Evolutionary conservation across 441 rosid species (phyloP).

Genomic region (Populus hybrid): DNA sequence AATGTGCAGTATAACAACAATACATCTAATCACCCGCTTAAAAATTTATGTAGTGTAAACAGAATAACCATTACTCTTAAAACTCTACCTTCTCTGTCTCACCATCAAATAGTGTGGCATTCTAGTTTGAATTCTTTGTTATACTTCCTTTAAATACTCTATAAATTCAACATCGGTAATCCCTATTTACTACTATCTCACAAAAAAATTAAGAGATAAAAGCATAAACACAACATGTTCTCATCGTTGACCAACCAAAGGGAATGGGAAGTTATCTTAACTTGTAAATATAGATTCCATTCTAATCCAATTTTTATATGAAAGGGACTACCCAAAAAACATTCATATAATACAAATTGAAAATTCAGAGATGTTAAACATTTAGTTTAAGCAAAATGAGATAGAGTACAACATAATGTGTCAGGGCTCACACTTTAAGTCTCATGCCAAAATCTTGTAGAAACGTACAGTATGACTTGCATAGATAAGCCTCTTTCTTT

Average conservation of each 20-base stretch:
- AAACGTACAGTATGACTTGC: constrained; percentile 88
- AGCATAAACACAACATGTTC: not conserved
- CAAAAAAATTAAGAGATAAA: not conserved
- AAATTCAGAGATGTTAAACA: not conserved
- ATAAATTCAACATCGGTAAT: not conserved
- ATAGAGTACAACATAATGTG: not conserved
- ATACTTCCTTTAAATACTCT: not conserved
- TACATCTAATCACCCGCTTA: not conserved
- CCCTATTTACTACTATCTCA: not conserved
- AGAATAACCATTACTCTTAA: not conserved
- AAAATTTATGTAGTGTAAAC: not conserved
- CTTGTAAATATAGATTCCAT: not conserved
- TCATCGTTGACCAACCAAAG: not conserved
- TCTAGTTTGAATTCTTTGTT: not conserved
- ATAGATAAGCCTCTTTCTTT: constrained; percentile 26
- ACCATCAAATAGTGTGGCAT: not conserved
- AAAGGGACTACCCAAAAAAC: not conserved
- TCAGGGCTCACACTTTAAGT: constrained; percentile 67
- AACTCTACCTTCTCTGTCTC: not conserved
- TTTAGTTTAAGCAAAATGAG: not conserved
- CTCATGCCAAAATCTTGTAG: constrained; percentile 93
- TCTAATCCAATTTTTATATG: not conserved
- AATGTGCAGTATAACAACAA: not conserved
- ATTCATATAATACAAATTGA: not conserved
- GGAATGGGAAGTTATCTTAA: not conserved